Evolutionary conservation across 2,329 filamentous ascomycete genomes (phyloP).

Genomic region (Podosphaera fusca): DNA sequence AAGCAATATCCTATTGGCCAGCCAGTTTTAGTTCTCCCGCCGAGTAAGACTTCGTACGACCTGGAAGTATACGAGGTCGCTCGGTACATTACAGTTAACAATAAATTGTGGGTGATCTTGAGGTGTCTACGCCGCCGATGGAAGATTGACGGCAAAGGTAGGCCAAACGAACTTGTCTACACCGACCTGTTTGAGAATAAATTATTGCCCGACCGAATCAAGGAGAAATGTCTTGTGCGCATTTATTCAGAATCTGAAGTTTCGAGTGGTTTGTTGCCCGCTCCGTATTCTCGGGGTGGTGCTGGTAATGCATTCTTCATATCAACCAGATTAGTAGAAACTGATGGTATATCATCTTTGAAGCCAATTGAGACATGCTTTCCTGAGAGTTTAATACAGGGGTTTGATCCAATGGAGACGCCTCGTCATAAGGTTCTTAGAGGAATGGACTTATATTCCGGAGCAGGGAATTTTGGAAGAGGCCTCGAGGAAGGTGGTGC

Average conservation of each 20-base stretch:
- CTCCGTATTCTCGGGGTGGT: slow-evolving; percentile 42
- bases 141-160: too few relatives aligned
- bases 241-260: slow-evolving; percentile 23
- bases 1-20: too few relatives aligned
- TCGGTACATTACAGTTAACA: too few relatives aligned
- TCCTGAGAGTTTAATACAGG: slow-evolving; percentile 25
- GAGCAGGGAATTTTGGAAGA: slow-evolving; percentile 54
- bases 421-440: slow-evolving; percentile 20
- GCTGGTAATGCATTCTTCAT: slow-evolving; percentile 45
- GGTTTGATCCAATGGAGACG: slow-evolving; percentile 24
- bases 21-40: too few relatives aligned
- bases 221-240: slow-evolving; percentile 34
- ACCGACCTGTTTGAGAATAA: slow-evolving; percentile 21
- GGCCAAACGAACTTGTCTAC: slow-evolving; percentile 28
- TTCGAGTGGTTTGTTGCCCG: slow-evolving; percentile 21
- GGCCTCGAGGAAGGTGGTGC: slow-evolving; percentile 51
- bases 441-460: slow-evolving; percentile 54
- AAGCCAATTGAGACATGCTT: slow-evolving; percentile 16
- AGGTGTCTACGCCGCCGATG: too few relatives aligned
- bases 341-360: slow-evolving; percentile 10
- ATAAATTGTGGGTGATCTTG: too few relatives aligned
- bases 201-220: slow-evolving; percentile 21
- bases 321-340: slow-evolving; percentile 19
- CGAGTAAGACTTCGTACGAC: too few relatives aligned
- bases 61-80: too few relatives aligned